phyloP scores from a whole-genome alignment of 2,329 filamentous ascomycete species.

The Aspergillus quadricinctus region DNA sequence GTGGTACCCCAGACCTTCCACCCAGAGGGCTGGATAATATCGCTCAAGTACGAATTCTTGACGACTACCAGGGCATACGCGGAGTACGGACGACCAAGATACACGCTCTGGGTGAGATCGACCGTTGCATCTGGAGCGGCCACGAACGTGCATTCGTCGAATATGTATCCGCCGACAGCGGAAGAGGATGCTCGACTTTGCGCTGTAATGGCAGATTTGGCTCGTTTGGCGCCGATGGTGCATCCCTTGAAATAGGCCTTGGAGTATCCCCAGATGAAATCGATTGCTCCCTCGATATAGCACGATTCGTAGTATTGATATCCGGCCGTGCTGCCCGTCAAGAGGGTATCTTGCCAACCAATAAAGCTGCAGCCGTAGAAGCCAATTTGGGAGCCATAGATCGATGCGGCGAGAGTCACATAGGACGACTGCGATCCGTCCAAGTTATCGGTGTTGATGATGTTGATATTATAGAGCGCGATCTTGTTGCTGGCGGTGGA shows the following conservation, averaged over 20 bases:
- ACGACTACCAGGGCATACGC: conserved; percentile 16
- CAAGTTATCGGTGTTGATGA: conserved; percentile 22
- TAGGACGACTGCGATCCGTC: conserved; percentile 20
- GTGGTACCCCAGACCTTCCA: conserved; percentile 28
- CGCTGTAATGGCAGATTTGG: conserved; percentile 20
- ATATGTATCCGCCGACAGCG: conserved; percentile 19
- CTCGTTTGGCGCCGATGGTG: conserved; percentile 24
- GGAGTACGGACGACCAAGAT: conserved; percentile 16
- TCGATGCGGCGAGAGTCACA: conserved; percentile 14
- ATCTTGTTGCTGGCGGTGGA: conserved; percentile 18
- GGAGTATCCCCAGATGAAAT: conserved; percentile 43
- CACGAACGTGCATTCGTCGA: conserved; percentile 25
- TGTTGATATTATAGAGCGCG: conserved; percentile 15
- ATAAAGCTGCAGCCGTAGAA: conserved; percentile 46
- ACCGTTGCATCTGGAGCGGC: conserved; percentile 21
- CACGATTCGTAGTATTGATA: conserved; percentile 46
- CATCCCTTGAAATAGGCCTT: conserved; percentile 28
- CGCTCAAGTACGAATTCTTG: conserved; percentile 13
- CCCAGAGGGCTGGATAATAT: conserved; percentile 15
- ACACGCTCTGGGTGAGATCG: conserved; percentile 10
- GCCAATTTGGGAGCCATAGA: conserved; percentile 23
- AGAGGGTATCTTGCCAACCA: conserved; percentile 50
- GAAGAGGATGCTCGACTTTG: conserved; percentile 15
- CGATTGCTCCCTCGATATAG: conserved; percentile 47
- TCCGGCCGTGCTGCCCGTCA: conserved; percentile 39